These are phyloP conservation scores for Termitomyces titanicus DNA, from an alignment of 768 basidiomycete species.

Conservation along the genomic window DNA sequence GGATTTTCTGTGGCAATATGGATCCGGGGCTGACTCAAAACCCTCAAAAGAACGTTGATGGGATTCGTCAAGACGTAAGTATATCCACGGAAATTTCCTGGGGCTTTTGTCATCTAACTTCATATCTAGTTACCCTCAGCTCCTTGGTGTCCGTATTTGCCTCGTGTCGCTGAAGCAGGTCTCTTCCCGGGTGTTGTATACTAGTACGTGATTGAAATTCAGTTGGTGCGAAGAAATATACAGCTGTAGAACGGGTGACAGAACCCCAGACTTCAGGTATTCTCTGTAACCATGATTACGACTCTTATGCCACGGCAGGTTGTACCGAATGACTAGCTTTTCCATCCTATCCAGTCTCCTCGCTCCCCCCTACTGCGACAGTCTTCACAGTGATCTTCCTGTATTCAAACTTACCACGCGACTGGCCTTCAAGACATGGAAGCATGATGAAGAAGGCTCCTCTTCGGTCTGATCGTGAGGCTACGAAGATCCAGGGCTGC, in stretches of 20 bases:
- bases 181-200: conserved; percentile 73
- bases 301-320: no score
- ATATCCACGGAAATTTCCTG: not conserved
- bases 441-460: no score
- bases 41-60: conserved; percentile 49
- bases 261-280: conserved; percentile 63
- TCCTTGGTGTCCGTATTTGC: conserved; percentile 54
- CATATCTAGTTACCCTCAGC: conserved; percentile 49
- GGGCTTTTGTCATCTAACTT: not conserved
- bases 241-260: conserved; percentile 44
- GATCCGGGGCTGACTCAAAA: not conserved
- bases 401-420: no score
- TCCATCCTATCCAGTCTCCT: no score
- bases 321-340: no score
- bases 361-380: no score
- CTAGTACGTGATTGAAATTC: conserved; percentile 43
- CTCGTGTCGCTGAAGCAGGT: conserved; percentile 66
- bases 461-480: no score
- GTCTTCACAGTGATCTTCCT: no score
- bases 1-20: conserved; percentile 12
- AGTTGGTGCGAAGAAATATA: conserved; percentile 29
- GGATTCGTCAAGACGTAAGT: conserved; percentile 62
- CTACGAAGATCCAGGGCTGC: no score
- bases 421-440: no score
- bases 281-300: no score